A percentile compares a stretch with the other conserved stretches of the same genome.
These are phyloP conservation scores for Yarrowia alimentaria DNA, from an alignment of 805 yeast species.

Conservation along the genomic window DNA sequence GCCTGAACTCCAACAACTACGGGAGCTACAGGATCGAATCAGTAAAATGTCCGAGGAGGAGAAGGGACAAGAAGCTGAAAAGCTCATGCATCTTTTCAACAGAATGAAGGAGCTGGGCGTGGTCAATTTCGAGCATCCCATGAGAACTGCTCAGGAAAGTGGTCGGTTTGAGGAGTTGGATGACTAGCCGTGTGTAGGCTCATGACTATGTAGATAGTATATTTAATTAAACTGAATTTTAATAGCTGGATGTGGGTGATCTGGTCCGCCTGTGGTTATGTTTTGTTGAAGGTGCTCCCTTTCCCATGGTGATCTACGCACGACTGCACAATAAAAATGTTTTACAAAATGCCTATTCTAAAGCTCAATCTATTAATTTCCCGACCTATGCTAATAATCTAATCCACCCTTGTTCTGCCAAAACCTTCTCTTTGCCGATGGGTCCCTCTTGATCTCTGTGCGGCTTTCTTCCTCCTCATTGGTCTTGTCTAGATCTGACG, in stretches of 20 bases:
- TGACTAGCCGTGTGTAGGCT: no score
- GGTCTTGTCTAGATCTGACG: no score
- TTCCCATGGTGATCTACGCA: no score
- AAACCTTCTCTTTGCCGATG: slow-evolving; percentile 9
- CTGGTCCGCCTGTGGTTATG: no score
- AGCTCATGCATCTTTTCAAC: slow-evolving; percentile 45
- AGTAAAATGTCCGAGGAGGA: slow-evolving; percentile 45
- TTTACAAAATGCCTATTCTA: no score
- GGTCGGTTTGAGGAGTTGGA: slow-evolving; percentile 21
- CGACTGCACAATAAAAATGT: no score
- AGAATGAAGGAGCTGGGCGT: slow-evolving; percentile 44
- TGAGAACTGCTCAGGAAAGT: slow-evolving; percentile 21
- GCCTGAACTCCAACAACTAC: slow-evolving; percentile 17
- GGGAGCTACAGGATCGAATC: slow-evolving; percentile 1
- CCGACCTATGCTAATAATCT: slow-evolving; percentile 22
- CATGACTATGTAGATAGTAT: not conserved
- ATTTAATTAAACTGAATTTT: not conserved
- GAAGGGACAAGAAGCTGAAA: slow-evolving; percentile 48
- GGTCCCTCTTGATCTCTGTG: slow-evolving; percentile 9
- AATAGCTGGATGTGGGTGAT: no score
- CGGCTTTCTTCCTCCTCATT: slow-evolving; percentile 9
- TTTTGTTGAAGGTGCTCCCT: no score
- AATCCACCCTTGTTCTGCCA: slow-evolving; percentile 22
- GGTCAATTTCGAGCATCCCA: slow-evolving; percentile 45
- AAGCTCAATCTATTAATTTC: no score